Conservation (phyloP, 257 asterid genomes). For the Haberlea rhodopensis region DNA sequence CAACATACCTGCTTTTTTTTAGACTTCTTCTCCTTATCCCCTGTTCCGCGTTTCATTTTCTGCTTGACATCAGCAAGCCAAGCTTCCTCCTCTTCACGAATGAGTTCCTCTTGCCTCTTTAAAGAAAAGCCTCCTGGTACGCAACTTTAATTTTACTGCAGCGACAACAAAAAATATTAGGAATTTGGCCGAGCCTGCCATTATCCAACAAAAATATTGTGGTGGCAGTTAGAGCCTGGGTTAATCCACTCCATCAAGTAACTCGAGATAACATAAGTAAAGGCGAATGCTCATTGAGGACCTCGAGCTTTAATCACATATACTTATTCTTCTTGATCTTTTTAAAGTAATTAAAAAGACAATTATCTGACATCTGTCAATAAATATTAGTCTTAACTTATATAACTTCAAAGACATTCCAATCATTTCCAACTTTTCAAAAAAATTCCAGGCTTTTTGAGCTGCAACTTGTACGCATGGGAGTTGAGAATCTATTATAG, state of each 20-base stretch:
- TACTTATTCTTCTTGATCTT: background rate
- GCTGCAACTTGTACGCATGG: background rate
- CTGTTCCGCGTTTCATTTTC: conserved; percentile 63
- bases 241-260: background rate
- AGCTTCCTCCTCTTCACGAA: conserved; percentile 91
- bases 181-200: background rate
- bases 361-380: background rate
- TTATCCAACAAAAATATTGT: background rate
- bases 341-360: background rate
- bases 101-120: conserved; percentile 93
- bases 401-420: background rate
- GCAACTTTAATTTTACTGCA: conserved; percentile 86
- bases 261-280: background rate
- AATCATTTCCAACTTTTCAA: background rate
- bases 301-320: no score
- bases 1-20: conserved; percentile 64
- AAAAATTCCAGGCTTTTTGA: background rate
- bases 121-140: conserved; percentile 85
- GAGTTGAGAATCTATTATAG: no score
- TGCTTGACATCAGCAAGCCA: conserved; percentile 78
- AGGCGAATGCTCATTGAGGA: background rate
- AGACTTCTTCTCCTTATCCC: conserved; percentile 71
- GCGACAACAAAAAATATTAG: conserved; percentile 16
- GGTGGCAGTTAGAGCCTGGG: background rate
- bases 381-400: background rate